phyloP scores from a whole-genome alignment of 768 basidiomycete genomes.

The Imleria badia region DNA sequence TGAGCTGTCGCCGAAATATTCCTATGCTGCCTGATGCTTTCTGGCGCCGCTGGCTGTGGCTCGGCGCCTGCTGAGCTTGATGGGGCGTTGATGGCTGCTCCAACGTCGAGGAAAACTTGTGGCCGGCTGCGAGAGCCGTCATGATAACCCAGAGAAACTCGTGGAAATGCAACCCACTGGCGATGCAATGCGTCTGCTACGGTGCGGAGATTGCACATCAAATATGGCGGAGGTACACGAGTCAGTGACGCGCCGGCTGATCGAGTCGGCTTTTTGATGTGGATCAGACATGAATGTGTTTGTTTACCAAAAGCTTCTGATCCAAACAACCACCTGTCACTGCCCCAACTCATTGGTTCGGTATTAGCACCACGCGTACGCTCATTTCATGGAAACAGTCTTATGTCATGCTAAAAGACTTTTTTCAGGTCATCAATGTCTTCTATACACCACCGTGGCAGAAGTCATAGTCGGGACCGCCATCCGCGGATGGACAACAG shows the following conservation, averaged over 20 bases:
- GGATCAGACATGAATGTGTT: conserved; percentile 16
- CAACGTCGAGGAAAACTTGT: conserved; percentile 26
- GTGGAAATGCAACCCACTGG: conserved; percentile 10
- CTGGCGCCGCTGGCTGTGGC: conserved; percentile 4
- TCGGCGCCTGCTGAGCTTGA: conserved; percentile 3
- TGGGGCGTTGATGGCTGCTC: conserved; percentile 2
- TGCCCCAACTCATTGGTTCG: neutral
- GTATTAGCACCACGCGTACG: neutral
- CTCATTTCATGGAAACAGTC: neutral
- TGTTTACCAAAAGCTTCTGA: conserved; percentile 29
- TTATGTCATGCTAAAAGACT: neutral
- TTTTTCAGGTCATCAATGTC: conserved; percentile 15
- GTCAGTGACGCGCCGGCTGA: conserved; percentile 17
- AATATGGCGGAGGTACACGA: conserved; percentile 5
- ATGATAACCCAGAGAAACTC: conserved; percentile 17
- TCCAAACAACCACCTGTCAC: conserved; percentile 26
- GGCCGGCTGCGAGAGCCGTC: conserved; percentile 19
- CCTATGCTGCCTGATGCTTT: neutral
- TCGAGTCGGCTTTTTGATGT: conserved; percentile 16
- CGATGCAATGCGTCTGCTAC: conserved; percentile 18
- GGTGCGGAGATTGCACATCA: conserved; percentile 30
- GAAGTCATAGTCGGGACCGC: conserved; percentile 23
- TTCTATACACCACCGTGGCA: conserved; percentile 20
- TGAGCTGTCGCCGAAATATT: neutral
- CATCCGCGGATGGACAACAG: conserved; percentile 10